Base-by-base conservation (phyloP, 805 yeast species). In the Lachancea waltii region DNA sequence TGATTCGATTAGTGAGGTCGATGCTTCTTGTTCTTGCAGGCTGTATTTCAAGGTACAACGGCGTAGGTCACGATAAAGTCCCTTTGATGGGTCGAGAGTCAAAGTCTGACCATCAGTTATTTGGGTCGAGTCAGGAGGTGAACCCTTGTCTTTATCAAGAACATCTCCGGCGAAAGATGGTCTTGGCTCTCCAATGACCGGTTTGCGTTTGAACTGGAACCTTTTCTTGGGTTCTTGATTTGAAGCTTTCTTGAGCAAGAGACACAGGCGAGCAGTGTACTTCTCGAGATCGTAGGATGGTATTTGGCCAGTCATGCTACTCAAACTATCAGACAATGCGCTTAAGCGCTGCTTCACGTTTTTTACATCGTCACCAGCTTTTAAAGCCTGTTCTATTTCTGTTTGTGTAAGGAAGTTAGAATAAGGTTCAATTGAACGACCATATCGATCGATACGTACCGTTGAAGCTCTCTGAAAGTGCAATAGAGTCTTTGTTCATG, bases 201-300 rank as follows among this genome's bases (percentile, higher is more conserved):
- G 39, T 29, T 29, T 35, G 16, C 23, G 19, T 29, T 28, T 35
- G 11, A 35, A 35, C 29, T 29, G 26, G 20, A 35, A 35, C 20
- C 30, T 35, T 17, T 18, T 35, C 20, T 11, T 13, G 13, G 18
- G 14, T 6, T 5, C 40, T 25, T 38, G 41, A 4, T 28, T 24
- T 22, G 45, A 36, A 5, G 52, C 33, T 15, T 25, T 22, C 15
- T 44, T 48, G 21, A 51, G 34, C 13, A 54, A 33, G 2, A 16
- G 29, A 5, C 45, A 47, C n/a, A 51, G 36, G 30, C 44, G 43
- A 9, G 36, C 28, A 6, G 43, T 38, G 33, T 43, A 50, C 7
- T 30, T 40, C 22, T 53, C 50, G 15, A 30, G 30, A 19, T 52
- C 60, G 31, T 45, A 46, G 2, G 47, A 23, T 9, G 57, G 31